Conservation (phyloP, 2,329 filamentous ascomycete species). For the Epichloe aotearoae region DNA sequence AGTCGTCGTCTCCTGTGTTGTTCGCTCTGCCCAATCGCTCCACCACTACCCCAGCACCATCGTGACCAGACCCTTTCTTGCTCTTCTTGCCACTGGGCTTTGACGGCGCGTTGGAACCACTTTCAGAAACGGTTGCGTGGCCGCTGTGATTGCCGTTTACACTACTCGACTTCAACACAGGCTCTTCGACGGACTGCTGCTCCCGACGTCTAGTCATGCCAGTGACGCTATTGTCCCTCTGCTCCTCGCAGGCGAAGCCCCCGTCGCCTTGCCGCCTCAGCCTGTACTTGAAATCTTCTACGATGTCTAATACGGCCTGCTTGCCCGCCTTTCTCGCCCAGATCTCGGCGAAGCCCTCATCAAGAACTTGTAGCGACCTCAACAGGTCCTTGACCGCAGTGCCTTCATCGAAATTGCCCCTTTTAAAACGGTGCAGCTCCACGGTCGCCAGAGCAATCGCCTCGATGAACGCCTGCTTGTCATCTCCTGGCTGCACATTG, state of each 20-base stretch:
- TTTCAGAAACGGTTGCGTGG: not conserved
- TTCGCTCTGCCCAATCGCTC: not conserved
- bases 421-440: constrained; percentile 3
- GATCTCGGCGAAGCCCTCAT: constrained; percentile 1
- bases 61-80: not conserved
- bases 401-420: constrained; percentile 2
- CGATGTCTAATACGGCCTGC: constrained; percentile 3
- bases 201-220: not conserved
- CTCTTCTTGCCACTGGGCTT: not conserved
- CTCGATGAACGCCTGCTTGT: constrained; percentile 4
- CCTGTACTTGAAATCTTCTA: constrained; percentile 6
- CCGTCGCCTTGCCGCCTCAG: not conserved
- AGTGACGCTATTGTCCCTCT: too few species aligned
- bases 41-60: not conserved
- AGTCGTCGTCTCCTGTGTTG: not conserved
- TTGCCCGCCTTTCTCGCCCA: not conserved
- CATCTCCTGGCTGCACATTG: constrained; percentile 1
- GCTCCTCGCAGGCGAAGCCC: too few species aligned
- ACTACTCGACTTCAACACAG: not conserved
- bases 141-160: not conserved
- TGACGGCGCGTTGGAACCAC: not conserved
- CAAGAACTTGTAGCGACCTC: constrained; percentile 2
- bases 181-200: not conserved
- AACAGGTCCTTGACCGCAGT: constrained; percentile 1
- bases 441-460: constrained; percentile 4